A percentile compares a stretch with the other conserved stretches of the same genome.
Conservation (phyloP, 768 basidiomycete species). For the Amanita pallidorosea region DNA sequence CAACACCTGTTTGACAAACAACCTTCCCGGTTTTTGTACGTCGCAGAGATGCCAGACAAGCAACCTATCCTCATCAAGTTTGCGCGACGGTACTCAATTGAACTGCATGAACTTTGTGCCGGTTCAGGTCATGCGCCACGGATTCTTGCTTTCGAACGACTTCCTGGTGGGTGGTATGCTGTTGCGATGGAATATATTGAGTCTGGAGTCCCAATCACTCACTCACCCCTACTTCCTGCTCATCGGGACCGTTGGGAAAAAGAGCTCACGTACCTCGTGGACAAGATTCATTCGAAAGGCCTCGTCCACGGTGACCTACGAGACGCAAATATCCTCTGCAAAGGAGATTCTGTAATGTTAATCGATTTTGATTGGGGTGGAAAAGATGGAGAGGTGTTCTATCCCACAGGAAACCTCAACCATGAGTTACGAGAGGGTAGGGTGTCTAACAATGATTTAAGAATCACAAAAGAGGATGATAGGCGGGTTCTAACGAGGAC, state of each 20-base stretch:
- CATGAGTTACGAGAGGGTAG: conserved; percentile 6
- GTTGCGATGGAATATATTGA: conserved; percentile 8
- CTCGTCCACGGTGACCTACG: conserved; percentile 10
- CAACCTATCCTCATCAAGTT: conserved; percentile 12
- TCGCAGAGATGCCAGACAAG: neutral
- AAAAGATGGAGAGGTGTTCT: conserved; percentile 8
- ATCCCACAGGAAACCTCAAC: conserved; percentile 10
- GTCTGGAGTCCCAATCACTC: neutral
- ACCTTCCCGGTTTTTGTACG: conserved; percentile 5
- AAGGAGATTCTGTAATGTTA: neutral
- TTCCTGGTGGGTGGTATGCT: conserved; percentile 16
- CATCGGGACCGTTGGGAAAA: no score
- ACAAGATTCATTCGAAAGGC: conserved; percentile 7
- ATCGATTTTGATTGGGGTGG: conserved; percentile 19
- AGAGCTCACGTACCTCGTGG: no score
- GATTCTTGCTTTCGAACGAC: conserved; percentile 11
- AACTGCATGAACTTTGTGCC: conserved; percentile 11
- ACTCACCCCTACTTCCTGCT: neutral
- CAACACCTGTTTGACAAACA: neutral
- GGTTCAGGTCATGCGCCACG: conserved; percentile 11
- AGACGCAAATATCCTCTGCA: conserved; percentile 13
- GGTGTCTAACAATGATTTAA: neutral
- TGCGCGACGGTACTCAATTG: conserved; percentile 6
- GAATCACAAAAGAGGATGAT: conserved; percentile 4
- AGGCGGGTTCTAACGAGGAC: neutral